Base-by-base conservation (phyloP, 1,284 basidiomycete species). In the Farysia itapuensis region DNA sequence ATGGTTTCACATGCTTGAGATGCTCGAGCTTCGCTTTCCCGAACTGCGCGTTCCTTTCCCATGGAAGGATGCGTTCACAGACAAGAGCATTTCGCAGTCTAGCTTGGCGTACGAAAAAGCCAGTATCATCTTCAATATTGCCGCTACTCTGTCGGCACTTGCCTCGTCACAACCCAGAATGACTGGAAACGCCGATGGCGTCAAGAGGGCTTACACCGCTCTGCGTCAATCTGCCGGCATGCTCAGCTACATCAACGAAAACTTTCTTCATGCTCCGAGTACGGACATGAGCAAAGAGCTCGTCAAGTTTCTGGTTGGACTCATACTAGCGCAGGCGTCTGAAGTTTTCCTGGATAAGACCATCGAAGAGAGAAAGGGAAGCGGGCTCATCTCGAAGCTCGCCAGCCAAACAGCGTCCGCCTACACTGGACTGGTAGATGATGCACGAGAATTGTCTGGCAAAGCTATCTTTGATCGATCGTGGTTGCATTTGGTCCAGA, bases 91-190 rank as follows among this genome's bases (percentile, higher is more conserved):
- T 52, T 92, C 88, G 0, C 95, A 99, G 77, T 91, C 90, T 0
- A 94, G 92, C 18, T 86, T 98, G 50, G 95, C 95, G 0, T 99
- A 88, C 78, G 95, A 99, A 79, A 98, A 99, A 79, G 95, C 95
- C 0, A 95, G 90, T 39, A 85, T 97, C 66, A 88, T 98, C 74
- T 97, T 96, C 81, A 93, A 95, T 77, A 93, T 97, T 67, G 90
- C 93, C 3, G 84, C 88, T 1, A 94, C 92, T 0, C 89, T 98
- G 63, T 92, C 93, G 2, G 83, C 90, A 36, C 87, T 97, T 57
- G 92, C 91, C 2, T 79, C 89, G 0, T 81, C 86, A 0, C 88
- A 90, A 79, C 87, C 86, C 67, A 47, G 66, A 14, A 51, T 58
- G 35, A 44, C 64, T 2, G 53, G 58, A 21, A 61, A 59, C 24